Base-by-base conservation (phyloP, 768 basidiomycete species). In the Tylopilus sp. region DNA sequence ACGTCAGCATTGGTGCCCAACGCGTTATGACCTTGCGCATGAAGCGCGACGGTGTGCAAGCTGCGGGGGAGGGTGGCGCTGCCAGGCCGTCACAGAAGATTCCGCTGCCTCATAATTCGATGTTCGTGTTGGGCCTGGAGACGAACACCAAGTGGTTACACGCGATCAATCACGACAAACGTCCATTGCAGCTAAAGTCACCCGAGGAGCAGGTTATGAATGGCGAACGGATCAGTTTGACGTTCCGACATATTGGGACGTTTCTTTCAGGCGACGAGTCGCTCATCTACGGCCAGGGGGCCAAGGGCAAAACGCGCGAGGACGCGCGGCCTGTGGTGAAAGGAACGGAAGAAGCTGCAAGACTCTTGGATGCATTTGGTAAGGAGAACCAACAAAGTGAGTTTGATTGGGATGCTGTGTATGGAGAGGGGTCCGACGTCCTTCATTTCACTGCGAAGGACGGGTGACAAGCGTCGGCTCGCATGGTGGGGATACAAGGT, bases 71-170 rank as follows among this genome's bases (percentile, higher is more conserved):
- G 12, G 21, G 51, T n/a, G 61, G 61, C 8, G 55, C 40, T 21
- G 71, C 74, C 8, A 72, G 78, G 6, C 61, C 62, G 1, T 65
- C 78, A 0, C 86, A 88, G 63, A 82, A 82, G 53, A 78, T 91
- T 18, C 81, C 83, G 1, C 79, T 92, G 0, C 86, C 86, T 0
- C 83, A 91, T 59, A 90, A 88, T 64, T 89, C 87, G 5, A 83
- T 91, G 77, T 91, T 92, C 64, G 82, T 89, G 52, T 73, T 91
- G 72, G 88, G 88, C 1, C 76, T 81, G 5, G 74, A 76, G 47
- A 91, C 88, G 43, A 92, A 92, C 58, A 71, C 73, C 48, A 76
- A 75, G 51, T 91, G 88, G 86, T 70, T 90, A 48, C 89, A 92
- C 60, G 81, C 79, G 38, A 87, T 92, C 57, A 80, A 82, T 52